These are phyloP conservation scores for Quercus suber DNA, from an alignment of 306 rosid species.

Conservation along the genomic window DNA sequence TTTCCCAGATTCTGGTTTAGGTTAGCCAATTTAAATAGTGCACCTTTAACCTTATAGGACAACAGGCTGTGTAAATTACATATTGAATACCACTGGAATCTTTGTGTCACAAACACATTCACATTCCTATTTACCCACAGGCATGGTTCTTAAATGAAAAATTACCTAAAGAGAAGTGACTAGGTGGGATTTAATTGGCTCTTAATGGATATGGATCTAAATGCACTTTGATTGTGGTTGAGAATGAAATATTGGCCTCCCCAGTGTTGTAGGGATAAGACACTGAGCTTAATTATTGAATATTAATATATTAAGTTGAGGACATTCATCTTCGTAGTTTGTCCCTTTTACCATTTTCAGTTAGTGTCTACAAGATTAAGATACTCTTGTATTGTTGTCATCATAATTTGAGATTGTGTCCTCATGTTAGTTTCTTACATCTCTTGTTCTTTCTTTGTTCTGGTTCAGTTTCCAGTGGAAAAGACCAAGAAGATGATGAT, in stretches of 20 bases:
- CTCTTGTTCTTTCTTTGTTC: constrained; percentile 11
- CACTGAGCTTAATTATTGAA: background rate
- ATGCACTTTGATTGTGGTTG: background rate
- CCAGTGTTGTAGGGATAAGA: background rate
- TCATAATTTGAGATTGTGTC: background rate
- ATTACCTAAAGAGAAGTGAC: background rate
- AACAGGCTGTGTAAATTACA: background rate
- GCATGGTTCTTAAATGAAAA: background rate
- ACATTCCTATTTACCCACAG: background rate
- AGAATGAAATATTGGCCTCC: background rate
- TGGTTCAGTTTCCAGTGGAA: constrained; percentile 51
- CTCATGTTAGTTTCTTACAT: constrained; percentile 3
- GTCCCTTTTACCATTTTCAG: background rate
- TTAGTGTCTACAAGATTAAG: background rate
- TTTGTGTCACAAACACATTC: background rate
- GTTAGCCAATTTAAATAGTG: background rate
- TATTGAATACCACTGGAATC: no score
- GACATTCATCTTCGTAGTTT: background rate
- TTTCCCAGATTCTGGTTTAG: background rate
- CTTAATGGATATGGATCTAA: background rate
- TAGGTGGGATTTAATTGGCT: background rate
- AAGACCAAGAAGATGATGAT: constrained; percentile 54
- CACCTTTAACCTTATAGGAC: background rate
- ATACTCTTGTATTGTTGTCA: background rate
- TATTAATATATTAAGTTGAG: background rate